Percentiles rank a stretch among this genome's conserved stretches.
Conservation (phyloP, 257 asterid species). For the Thymus mandschuricus region DNA sequence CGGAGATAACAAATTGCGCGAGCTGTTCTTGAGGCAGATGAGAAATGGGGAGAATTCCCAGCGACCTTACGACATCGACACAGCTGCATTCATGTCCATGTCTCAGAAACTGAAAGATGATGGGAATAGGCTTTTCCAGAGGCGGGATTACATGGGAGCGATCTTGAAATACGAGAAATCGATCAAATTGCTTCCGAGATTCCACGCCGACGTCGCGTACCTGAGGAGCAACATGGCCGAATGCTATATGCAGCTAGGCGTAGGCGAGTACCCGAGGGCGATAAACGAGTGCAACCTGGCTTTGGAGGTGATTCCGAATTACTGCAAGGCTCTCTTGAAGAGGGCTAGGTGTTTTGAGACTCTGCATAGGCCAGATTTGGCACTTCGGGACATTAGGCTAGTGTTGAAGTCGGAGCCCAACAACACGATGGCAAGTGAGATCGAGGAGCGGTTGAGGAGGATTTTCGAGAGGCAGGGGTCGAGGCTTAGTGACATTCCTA, state of each 20-base stretch:
- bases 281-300: slow-evolving; percentile 86
- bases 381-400: slow-evolving; percentile 60
- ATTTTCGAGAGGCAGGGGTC: slow-evolving; percentile 57
- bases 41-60: slow-evolving; percentile 47
- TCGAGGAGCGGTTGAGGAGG: slow-evolving; percentile 65
- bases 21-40: slow-evolving; percentile 43
- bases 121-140: slow-evolving; percentile 77
- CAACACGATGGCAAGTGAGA: slow-evolving; percentile 80
- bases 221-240: slow-evolving; percentile 84
- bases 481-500: slow-evolving; percentile 38
- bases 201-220: slow-evolving; percentile 72
- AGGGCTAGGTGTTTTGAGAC: slow-evolving; percentile 89
- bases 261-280: slow-evolving; percentile 75
- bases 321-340: slow-evolving; percentile 82
- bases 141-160: slow-evolving; percentile 73
- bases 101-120: slow-evolving; percentile 73
- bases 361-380: slow-evolving; percentile 68
- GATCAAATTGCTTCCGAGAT: slow-evolving; percentile 72
- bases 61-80: slow-evolving; percentile 58
- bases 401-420: slow-evolving; percentile 71
- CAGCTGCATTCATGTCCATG: slow-evolving; percentile 68
- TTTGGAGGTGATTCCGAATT: slow-evolving; percentile 77
- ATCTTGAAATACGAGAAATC: slow-evolving; percentile 76
- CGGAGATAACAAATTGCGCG: slow-evolving; percentile 52
- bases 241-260: slow-evolving; percentile 82